Evolutionary conservation across 495 filamentous ascomycete species (phyloP).

Genomic region (Cairneyella variabilis): DNA sequence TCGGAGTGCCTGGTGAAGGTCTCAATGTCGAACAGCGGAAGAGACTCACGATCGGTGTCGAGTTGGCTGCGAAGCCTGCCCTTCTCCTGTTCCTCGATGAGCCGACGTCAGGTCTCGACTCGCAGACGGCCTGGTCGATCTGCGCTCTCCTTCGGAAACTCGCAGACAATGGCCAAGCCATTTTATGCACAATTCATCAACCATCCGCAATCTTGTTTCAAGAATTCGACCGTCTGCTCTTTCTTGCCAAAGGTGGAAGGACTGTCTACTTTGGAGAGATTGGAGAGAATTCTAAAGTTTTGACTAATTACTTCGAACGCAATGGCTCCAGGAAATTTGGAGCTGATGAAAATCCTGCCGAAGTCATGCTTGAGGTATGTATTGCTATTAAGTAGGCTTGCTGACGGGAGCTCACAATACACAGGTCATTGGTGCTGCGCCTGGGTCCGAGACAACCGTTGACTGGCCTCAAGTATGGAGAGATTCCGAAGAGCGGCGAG

Average conservation of each 20-base stretch:
- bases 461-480: conserved; percentile 85
- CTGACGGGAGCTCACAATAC: too few relatives aligned
- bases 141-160: conserved; percentile 73
- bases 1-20: conserved; percentile 75
- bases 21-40: conserved; percentile 83
- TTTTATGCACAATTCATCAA: conserved; percentile 91
- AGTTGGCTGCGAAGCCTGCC: conserved; percentile 82
- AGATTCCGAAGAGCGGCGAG: conserved; percentile 64
- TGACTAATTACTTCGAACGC: conserved; percentile 65
- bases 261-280: conserved; percentile 78
- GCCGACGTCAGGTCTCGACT: conserved; percentile 39
- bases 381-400: too few relatives aligned
- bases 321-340: conserved; percentile 71
- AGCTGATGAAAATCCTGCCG: conserved; percentile 75
- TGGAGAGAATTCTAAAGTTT: conserved; percentile 55
- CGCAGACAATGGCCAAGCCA: conserved; percentile 79
- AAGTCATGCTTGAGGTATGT: conserved; percentile 97
- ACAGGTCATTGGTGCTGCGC: conserved; percentile 85
- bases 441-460: conserved; percentile 65
- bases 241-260: conserved; percentile 61
- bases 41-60: conserved; percentile 86
- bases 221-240: conserved; percentile 76
- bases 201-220: conserved; percentile 85
- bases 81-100: conserved; percentile 90
- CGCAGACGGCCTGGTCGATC: conserved; percentile 83